Evolutionary conservation across 257 asterid species (phyloP), one percentile per base, ranked within the genome.

Genomic region (Thymus quinquecostatus): DNA sequence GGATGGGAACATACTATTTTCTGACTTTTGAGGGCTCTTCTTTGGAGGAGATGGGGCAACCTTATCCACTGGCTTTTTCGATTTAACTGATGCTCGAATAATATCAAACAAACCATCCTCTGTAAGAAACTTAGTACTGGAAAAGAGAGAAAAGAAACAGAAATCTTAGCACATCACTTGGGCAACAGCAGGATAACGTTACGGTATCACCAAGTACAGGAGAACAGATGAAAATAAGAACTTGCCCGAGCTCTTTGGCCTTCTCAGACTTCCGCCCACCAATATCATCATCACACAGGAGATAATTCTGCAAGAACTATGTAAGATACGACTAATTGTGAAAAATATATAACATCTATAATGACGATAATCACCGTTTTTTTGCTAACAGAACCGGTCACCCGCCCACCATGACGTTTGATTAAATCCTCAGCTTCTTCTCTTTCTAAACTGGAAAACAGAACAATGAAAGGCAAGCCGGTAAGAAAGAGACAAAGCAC

Each of bases 361-460:
- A 76, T 44, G 44, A 70, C 44, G 32, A 80, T 72, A 84, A 65
- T 85, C 81, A 94, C 99, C 96, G 99, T 91, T 80, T 91, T 94
- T 84, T 91, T 94, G 97, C 99, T 94, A 85, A 94, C 85, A 74
- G 99, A 94, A 82, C 98, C 98, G 51, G 99, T 94, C 75, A 91
- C 87, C 74, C 99, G 98, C 45, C 99, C 99, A 75, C 98, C 97
- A 49, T 91, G 83, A 72, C 96, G 95, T 83, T 94, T 94, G 76
- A 94, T 91, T 85, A 94, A 83, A 83, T 89, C 99, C 85, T 91
- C 99, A 44, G 98, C 97, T 84, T 94, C 99, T 89, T 94, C 99
- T 86, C 99, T 91, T 86, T 94, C 99, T 84, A 94, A 86, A 81
- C 99, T 94, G 91, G 79, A 78, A 73, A 47, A 58, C n/a, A 56